These are phyloP conservation scores for Penicillium desertorum DNA, from an alignment of 495 filamentous ascomycete species.

Conservation along the genomic window DNA sequence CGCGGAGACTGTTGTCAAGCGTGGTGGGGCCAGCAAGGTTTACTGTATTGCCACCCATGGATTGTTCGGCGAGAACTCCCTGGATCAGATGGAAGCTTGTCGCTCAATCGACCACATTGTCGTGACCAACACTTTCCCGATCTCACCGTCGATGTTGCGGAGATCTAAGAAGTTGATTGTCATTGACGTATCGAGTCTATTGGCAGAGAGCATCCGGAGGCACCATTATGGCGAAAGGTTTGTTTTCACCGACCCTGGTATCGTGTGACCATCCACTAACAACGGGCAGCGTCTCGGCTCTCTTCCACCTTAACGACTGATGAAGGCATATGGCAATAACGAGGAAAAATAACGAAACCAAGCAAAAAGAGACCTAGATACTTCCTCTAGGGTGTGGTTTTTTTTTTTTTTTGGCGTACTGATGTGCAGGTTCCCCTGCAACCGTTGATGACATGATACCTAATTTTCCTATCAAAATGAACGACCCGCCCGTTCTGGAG, in stretches of 20 bases:
- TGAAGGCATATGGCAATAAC: constrained; percentile 23
- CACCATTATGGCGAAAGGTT: constrained; percentile 85
- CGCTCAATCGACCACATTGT: constrained; percentile 90
- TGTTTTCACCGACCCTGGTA: constrained; percentile 22
- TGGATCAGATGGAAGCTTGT: constrained; percentile 88
- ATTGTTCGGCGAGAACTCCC: constrained; percentile 83
- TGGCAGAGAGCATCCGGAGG: constrained; percentile 88
- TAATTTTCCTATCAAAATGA: constrained; percentile 19
- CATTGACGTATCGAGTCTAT: constrained; percentile 80
- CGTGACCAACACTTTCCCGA: constrained; percentile 95
- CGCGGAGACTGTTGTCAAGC: constrained; percentile 95
- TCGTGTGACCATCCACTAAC: constrained; percentile 11
- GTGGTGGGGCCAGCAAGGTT: constrained; percentile 86
- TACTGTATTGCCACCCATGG: constrained; percentile 98
- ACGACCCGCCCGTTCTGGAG: constrained; percentile 13
- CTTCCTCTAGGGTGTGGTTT: constrained; percentile 22
- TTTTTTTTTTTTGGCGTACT: too few relatives aligned
- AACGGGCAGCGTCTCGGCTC: constrained; percentile 67
- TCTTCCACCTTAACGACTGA: constrained; percentile 67
- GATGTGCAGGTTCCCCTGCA: constrained; percentile 29
- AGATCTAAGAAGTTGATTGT: constrained; percentile 81
- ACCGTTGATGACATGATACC: constrained; percentile 31
- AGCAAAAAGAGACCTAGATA: constrained; percentile 9
- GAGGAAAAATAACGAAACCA: constrained; percentile 15
- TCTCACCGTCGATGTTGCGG: constrained; percentile 65